Base-by-base conservation (phyloP, 768 basidiomycete genomes). In the Sistotremastrum niveocremeum region DNA sequence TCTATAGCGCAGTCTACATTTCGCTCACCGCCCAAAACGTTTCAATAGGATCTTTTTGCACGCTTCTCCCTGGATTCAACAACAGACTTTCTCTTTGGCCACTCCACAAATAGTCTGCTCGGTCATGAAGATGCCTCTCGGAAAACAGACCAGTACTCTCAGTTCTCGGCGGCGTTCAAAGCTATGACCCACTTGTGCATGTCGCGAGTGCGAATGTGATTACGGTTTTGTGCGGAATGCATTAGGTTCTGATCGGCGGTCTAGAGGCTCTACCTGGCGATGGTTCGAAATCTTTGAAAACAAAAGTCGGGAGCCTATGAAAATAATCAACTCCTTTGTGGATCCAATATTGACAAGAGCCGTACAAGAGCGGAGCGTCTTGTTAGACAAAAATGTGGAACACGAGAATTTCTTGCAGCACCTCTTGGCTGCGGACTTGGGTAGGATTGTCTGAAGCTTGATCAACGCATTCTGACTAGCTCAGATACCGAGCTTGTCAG, bases 401-500 rank as follows among this genome's bases (percentile, higher is more conserved):
- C 20, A 20, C 20, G 20, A 20, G 20, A 54, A 49, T 10, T 49
- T 60, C 37, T 39, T 60, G 41, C 51, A 54, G 11, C 50, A 56
- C 36, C 40, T 60, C 33, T 41, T 56, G 31, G 42, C 41, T n/a
- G 47, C 51, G 41, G 49, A 49, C n/a, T 45, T 49, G 32, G 54
- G 55, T 54, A 40, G 11, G 30, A 30, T 38, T 10, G n/a, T 20
- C 34, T 4, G 37, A 11, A 9, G n/a, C 33, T 4, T 11, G 33
- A 32, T 34, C 48, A 31, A 36, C 39, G 11, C 38, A 41, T 30
- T 34, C 32, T 7, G 38, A 31, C 36, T 20, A 7, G n/a, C 9
- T 11, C 34, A 66, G 65, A 64, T 45, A 12, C 39, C 4, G 54
- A 59, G 29, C 34, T 55, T 30, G 53, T 68, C 12, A 56, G 62